Evolutionary conservation across 2,329 filamentous ascomycete species (phyloP).

Genomic region (Penicillium vulpinum): DNA sequence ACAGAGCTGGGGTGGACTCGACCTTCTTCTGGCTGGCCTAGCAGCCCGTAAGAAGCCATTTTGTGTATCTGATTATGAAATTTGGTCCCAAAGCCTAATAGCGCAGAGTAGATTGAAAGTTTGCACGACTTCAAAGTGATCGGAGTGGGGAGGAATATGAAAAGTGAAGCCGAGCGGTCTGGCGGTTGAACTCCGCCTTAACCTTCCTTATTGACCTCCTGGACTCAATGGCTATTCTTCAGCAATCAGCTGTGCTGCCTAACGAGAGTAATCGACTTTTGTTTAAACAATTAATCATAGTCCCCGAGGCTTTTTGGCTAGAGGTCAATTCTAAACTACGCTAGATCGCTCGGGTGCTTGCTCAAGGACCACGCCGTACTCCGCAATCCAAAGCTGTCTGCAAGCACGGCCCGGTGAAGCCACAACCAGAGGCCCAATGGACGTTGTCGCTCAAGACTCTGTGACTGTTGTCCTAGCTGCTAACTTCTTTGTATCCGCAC

Average conservation of each 20-base stretch:
- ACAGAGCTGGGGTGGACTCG: constrained; percentile 9
- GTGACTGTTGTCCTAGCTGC: constrained; percentile 17
- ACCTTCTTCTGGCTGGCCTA: constrained; percentile 68
- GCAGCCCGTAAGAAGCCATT: constrained; percentile 63
- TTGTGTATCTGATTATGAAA: constrained; percentile 14
- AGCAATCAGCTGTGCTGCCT: constrained; percentile 2
- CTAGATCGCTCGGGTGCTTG: constrained; percentile 12
- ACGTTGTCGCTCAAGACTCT: constrained; percentile 17
- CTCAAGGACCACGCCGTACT: constrained; percentile 15
- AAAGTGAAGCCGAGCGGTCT: constrained; percentile 28
- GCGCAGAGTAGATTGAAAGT: background rate
- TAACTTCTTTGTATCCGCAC: constrained; percentile 17
- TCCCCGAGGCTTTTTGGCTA: background rate
- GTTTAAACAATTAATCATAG: background rate
- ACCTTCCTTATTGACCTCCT: constrained; percentile 5
- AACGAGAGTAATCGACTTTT: background rate
- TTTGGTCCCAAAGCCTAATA: background rate
- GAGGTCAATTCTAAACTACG: background rate
- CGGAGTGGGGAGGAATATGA: constrained; percentile 14
- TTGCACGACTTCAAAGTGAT: constrained; percentile 2
- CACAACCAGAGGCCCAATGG: constrained; percentile 27
- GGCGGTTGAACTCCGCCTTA: constrained; percentile 11
- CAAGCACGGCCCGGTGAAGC: constrained; percentile 6
- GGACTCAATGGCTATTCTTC: background rate
- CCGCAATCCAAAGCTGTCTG: constrained; percentile 8